phyloP scores from a whole-genome alignment of 768 basidiomycete species.

The Leccinum barrowsii region DNA sequence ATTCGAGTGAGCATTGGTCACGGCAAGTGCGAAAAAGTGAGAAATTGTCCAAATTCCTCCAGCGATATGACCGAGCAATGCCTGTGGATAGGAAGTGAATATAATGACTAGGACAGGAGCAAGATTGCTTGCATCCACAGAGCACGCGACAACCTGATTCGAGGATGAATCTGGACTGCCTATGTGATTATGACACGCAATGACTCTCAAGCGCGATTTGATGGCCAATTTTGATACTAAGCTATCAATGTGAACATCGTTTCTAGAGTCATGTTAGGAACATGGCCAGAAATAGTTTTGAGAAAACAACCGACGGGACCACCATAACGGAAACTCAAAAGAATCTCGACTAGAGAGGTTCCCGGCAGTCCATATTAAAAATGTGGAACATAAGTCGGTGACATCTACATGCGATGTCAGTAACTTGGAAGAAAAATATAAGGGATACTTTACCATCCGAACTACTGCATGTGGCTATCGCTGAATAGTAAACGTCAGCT shows the following conservation, averaged over 20 bases:
- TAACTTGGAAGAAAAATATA: neutral
- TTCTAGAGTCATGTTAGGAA: constrained; percentile 10
- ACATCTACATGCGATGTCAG: constrained; percentile 16
- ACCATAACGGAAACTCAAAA: constrained; percentile 18
- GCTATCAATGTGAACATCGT: constrained; percentile 8
- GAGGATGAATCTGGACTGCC: constrained; percentile 17
- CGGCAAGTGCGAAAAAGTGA: constrained; percentile 43
- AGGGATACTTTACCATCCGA: constrained; percentile 15
- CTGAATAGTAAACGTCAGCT: constrained; percentile 9
- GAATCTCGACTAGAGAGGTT: neutral
- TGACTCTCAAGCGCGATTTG: constrained; percentile 16
- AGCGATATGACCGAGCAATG: constrained; percentile 38
- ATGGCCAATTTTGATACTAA: constrained; percentile 13
- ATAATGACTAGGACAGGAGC: neutral
- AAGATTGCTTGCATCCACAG: constrained; percentile 36
- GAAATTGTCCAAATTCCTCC: constrained; percentile 38
- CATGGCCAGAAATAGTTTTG: neutral
- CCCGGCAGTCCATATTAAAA: constrained; percentile 17
- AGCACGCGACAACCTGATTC: constrained; percentile 40
- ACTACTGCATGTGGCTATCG: constrained; percentile 17
- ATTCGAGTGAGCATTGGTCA: constrained; percentile 40
- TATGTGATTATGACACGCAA: constrained; percentile 9
- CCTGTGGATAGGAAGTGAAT: constrained; percentile 25
- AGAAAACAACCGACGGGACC: constrained; percentile 14
- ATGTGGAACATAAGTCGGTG: constrained; percentile 15